These are phyloP conservation scores for Aureobasidium musti DNA, from an alignment of 2,329 filamentous ascomycete species.

Conservation along the genomic window DNA sequence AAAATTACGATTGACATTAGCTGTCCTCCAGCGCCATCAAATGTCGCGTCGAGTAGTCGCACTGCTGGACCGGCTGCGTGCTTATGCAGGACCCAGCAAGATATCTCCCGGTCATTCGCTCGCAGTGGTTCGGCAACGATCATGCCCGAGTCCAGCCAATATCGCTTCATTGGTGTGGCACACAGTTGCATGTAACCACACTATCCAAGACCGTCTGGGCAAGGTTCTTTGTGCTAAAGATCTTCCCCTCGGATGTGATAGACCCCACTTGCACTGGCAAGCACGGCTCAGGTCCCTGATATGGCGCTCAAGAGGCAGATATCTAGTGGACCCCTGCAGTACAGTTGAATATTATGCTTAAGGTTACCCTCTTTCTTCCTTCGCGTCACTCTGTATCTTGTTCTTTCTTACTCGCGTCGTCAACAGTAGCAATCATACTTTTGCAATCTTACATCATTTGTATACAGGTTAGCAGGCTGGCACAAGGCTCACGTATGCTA, in stretches of 20 bases:
- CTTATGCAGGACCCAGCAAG: slow-evolving; percentile 18
- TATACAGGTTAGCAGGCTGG: not conserved
- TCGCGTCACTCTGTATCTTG: not conserved
- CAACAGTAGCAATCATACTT: not conserved
- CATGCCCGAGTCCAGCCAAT: slow-evolving; percentile 25
- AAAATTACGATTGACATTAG: not conserved
- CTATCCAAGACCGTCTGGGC: not conserved
- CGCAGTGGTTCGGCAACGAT: slow-evolving; percentile 22
- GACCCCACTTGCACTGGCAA: not conserved
- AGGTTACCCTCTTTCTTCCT: slow-evolving; percentile 1
- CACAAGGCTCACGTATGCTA: not conserved
- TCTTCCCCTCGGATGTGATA: slow-evolving; percentile 20
- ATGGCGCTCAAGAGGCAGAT: slow-evolving; percentile 19
- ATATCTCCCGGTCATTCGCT: slow-evolving; percentile 10
- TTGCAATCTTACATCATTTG: slow-evolving; percentile 6
- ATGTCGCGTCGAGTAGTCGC: not conserved
- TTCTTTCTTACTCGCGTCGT: not conserved
- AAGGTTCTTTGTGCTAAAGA: slow-evolving; percentile 9
- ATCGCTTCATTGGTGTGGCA: slow-evolving; percentile 18
- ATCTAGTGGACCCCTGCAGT: slow-evolving; percentile 13
- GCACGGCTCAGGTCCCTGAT: slow-evolving; percentile 13
- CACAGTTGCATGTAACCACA: slow-evolving; percentile 21
- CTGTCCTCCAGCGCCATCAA: not conserved
- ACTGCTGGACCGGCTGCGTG: slow-evolving; percentile 5
- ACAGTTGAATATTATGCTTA: not conserved